Evolutionary conservation across 805 yeast species (phyloP), one percentile per base, ranked within the genome.

Genomic region (Groenewaldozyma salmanticensis): DNA sequence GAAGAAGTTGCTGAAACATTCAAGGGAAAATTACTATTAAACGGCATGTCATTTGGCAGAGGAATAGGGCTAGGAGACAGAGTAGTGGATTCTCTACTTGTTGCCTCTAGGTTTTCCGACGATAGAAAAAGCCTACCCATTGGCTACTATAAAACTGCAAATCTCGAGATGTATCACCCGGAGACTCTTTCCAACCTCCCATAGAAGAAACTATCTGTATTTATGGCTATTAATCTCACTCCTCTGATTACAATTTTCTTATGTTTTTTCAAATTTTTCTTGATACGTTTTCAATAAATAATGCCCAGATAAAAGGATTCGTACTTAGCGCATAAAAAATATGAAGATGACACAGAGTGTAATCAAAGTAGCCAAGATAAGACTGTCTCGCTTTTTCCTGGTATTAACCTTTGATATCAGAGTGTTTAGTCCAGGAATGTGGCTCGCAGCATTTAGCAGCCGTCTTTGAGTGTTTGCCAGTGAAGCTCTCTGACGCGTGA

Each of bases 61-160:
- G 90, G 94, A 1, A 77, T 85, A 5, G 96, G 96, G 1, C 88
- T 88, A 2, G 95, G 95, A 1, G 96, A 88, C 60, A 81, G 88
- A 48, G 79, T 85, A 1, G 59, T 74, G 24, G 76, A 78, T 52
- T 73, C 81, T 2, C 68, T 81, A 40, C 71, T 68, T 37, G 74
- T 68, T 42, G 92, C 88, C 4, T 49, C 58, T n/a, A 46, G 60
- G 31, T 56, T 61, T 50, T 37, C 48, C 34, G 48, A 42, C 17
- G 57, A 58, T 44, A 48, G 62, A 18, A 47, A 49, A 48, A 50
- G 54, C 43, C 52, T 55, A 21, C 53, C 50, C 42, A 59, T 60
- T 11, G 52, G 48, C 42, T 57, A 44, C 42, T 61, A 38, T 18
- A 17, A 54, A 52, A 20, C n/a, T n/a, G n/a, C n/a, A n/a, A n/a